These are phyloP conservation scores for Volvox carteri DNA, from an alignment of 163 green algal genomes.

Conservation along the genomic window DNA sequence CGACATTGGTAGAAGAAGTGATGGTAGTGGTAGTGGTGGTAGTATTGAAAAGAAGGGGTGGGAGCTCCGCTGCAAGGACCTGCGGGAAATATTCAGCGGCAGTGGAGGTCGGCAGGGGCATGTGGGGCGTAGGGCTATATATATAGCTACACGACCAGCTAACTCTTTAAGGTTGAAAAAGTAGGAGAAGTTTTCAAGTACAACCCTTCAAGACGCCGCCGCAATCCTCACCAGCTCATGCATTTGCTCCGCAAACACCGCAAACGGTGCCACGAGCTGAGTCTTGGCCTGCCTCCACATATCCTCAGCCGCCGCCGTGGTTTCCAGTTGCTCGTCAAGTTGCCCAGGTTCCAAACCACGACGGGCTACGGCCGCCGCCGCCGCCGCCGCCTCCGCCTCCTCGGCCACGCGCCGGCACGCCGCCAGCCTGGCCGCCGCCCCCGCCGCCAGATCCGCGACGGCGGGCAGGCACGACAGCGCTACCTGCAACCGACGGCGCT, in stretches of 20 bases:
- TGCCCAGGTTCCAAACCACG: background rate
- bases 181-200: background rate
- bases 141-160: background rate
- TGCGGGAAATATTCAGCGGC: no score
- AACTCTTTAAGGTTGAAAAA: background rate
- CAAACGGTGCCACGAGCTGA: slow-evolving; percentile 21
- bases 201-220: background rate
- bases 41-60: background rate
- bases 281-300: background rate
- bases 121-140: background rate
- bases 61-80: slow-evolving; percentile 24
- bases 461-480: slow-evolving; percentile 12
- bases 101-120: background rate
- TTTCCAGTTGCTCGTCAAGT: no score
- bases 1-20: background rate
- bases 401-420: background rate
- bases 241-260: slow-evolving; percentile 14
- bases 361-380: background rate
- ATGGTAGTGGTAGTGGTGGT: background rate
- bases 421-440: background rate
- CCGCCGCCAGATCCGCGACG: background rate
- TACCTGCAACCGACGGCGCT: slow-evolving; percentile 16
- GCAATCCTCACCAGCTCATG: background rate
- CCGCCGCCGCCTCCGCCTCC: background rate
- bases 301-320: background rate